Percentiles rank a stretch among this genome's conserved stretches.
phyloP scores from a whole-genome alignment of 2,329 filamentous ascomycete species.

The Lachnellula occidentalis region DNA sequence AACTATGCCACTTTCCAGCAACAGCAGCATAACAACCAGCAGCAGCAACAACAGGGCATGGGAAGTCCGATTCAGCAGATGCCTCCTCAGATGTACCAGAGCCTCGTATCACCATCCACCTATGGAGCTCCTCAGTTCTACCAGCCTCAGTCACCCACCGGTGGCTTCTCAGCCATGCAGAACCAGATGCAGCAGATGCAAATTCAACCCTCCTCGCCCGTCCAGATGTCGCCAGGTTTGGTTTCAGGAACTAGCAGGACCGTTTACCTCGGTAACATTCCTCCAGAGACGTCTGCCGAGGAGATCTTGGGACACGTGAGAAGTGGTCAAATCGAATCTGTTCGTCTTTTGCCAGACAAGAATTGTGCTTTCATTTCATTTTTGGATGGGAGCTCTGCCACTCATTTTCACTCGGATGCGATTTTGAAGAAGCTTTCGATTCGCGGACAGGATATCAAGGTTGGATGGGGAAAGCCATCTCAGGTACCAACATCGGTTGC shows the following conservation, averaged over 20 bases:
- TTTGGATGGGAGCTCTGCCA: constrained; percentile 93
- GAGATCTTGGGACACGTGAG: constrained; percentile 95
- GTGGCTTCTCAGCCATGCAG: constrained; percentile 50
- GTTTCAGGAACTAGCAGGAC: constrained; percentile 90
- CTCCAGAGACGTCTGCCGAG: constrained; percentile 93
- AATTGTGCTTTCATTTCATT: constrained; percentile 99
- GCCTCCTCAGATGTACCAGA: constrained; percentile 78
- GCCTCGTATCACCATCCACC: constrained; percentile 78
- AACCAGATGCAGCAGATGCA: constrained; percentile 44
- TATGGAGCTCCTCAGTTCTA: constrained; percentile 79
- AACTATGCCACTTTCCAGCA: constrained; percentile 73
- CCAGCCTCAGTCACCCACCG: constrained; percentile 79
- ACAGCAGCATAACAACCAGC: constrained; percentile 47
- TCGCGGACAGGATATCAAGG: constrained; percentile 98
- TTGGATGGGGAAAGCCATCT: constrained; percentile 98
- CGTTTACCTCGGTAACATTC: constrained; percentile 96
- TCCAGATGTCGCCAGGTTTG: constrained; percentile 71
- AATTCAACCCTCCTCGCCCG: constrained; percentile 62
- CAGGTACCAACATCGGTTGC: constrained; percentile 96
- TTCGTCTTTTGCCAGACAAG: constrained; percentile 93
- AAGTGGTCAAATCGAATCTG: constrained; percentile 98
- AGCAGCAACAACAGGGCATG: constrained; percentile 54
- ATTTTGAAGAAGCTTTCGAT: constrained; percentile 99
- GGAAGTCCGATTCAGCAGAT: constrained; percentile 73
- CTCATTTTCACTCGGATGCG: constrained; percentile 98